These are phyloP conservation scores for Beta lomatogona DNA, from an alignment of 179 eudicot genomes.

Conservation along the genomic window DNA sequence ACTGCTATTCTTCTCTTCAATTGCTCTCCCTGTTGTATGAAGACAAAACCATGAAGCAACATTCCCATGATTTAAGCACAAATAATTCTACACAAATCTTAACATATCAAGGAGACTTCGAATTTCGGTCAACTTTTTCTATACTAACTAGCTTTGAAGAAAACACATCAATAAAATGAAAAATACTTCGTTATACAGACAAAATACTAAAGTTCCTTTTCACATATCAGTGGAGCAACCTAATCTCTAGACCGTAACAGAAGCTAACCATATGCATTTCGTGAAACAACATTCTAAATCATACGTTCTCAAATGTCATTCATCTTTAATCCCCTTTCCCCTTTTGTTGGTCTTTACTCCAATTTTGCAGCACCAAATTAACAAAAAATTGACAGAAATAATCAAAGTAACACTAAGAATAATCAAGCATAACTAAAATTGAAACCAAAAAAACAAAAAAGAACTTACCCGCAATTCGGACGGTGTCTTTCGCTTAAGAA, in stretches of 20 bases:
- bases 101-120: not conserved
- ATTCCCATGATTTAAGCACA: not conserved
- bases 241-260: not conserved
- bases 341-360: not conserved
- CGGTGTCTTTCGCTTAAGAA: conserved; percentile 74
- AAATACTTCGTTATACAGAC: not conserved
- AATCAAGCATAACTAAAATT: not conserved
- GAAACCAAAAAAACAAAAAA: not conserved
- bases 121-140: not conserved
- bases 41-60: conserved; percentile 13
- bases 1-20: conserved; percentile 57
- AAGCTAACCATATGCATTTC: not conserved
- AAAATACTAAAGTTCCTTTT: not conserved
- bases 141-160: not conserved
- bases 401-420: not conserved
- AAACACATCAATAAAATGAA: not conserved
- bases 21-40: conserved; percentile 71
- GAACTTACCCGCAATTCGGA: conserved; percentile 67
- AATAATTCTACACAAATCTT: not conserved
- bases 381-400: not conserved
- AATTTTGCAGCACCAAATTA: not conserved
- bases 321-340: too few species aligned
- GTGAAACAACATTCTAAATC: not conserved
- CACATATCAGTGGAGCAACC: not conserved
- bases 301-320: too few species aligned